A percentile compares a stretch with the other conserved stretches of the same genome.
These are phyloP conservation scores for Achaetomiella virescens DNA, from an alignment of 495 filamentous ascomycete species.

Conservation along the genomic window DNA sequence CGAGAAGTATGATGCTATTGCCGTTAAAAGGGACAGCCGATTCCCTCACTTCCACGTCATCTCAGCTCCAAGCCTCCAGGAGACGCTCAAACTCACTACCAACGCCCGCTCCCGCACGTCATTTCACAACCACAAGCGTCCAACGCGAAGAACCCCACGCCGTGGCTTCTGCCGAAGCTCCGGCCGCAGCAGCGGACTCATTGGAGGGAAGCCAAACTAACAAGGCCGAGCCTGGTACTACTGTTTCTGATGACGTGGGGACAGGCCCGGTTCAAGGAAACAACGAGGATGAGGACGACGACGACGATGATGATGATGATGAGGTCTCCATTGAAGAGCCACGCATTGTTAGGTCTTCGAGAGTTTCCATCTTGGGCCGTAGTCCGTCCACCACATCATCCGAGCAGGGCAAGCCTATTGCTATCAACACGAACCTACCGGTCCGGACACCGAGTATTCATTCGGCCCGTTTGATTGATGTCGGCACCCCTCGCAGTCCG, in stretches of 20 bases:
- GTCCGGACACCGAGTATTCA: constrained; percentile 45
- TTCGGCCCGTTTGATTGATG: constrained; percentile 49
- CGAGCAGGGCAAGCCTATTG: constrained; percentile 32
- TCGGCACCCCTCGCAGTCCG: constrained; percentile 43
- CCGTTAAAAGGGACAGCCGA: not conserved
- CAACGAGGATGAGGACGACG: constrained; percentile 19
- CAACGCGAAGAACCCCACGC: not conserved
- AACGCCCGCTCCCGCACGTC: constrained; percentile 26
- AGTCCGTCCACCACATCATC: constrained; percentile 37
- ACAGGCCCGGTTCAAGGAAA: too few relatives aligned
- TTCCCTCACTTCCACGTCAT: constrained; percentile 31
- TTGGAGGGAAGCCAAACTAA: not conserved
- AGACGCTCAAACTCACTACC: constrained; percentile 53
- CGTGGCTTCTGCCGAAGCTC: not conserved
- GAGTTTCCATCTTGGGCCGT: constrained; percentile 47
- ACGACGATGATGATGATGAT: constrained; percentile 32
- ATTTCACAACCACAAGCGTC: constrained; percentile 10
- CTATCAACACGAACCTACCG: constrained; percentile 35
- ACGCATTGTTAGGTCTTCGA: constrained; percentile 48
- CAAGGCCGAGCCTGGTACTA: not conserved
- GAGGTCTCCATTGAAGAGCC: constrained; percentile 47
- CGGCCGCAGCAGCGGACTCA: not conserved
- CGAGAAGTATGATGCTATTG: constrained; percentile 57
- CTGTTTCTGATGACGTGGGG: not conserved
- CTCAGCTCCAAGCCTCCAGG: constrained; percentile 31